Evolutionary conservation across 805 yeast species (phyloP).

Genomic region (Cyberlindnera amylophila): DNA sequence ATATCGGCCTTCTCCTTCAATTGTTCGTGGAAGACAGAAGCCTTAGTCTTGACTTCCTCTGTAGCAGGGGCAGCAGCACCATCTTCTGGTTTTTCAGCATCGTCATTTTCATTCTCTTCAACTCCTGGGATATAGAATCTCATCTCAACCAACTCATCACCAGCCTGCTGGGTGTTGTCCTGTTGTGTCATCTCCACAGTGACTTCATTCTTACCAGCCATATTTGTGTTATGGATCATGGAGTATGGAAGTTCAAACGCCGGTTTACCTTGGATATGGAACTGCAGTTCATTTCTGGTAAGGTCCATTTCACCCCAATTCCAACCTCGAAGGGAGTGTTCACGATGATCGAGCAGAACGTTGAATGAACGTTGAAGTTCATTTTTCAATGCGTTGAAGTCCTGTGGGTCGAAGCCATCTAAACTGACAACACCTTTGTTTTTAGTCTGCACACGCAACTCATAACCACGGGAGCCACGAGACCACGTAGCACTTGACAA

Average conservation of each 20-base stretch:
- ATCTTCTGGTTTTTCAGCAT: conserved; percentile 7
- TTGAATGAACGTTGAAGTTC: conserved; percentile 77
- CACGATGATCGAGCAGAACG: conserved; percentile 72
- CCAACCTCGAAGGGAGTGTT: conserved; percentile 97
- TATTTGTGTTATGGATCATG: conserved; percentile 76
- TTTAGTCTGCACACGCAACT: conserved; percentile 83
- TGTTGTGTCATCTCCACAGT: conserved; percentile 77
- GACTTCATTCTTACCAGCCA: conserved; percentile 91
- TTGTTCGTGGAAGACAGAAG: conserved; percentile 86
- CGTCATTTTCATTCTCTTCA: conserved; percentile 38
- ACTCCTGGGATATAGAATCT: conserved; percentile 92
- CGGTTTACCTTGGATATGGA: conserved; percentile 83
- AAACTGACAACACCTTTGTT: conserved; percentile 79
- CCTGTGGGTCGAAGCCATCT: conserved; percentile 90
- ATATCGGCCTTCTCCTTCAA: conserved; percentile 90
- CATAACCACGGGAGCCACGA: conserved; percentile 89
- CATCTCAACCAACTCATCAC: conserved; percentile 95
- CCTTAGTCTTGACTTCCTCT: conserved; percentile 44
- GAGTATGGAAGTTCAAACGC: conserved; percentile 86
- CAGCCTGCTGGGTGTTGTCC: conserved; percentile 58
- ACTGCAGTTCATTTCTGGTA: conserved; percentile 86
- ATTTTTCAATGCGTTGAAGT: conserved; percentile 73
- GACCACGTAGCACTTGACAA: conserved; percentile 83
- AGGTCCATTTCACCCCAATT: conserved; percentile 96
- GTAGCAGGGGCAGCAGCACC: too few species aligned